A percentile compares a stretch with the other conserved stretches of the same genome.
phyloP scores from a whole-genome alignment of 805 yeast species.

The Naumovozyma baii region DNA sequence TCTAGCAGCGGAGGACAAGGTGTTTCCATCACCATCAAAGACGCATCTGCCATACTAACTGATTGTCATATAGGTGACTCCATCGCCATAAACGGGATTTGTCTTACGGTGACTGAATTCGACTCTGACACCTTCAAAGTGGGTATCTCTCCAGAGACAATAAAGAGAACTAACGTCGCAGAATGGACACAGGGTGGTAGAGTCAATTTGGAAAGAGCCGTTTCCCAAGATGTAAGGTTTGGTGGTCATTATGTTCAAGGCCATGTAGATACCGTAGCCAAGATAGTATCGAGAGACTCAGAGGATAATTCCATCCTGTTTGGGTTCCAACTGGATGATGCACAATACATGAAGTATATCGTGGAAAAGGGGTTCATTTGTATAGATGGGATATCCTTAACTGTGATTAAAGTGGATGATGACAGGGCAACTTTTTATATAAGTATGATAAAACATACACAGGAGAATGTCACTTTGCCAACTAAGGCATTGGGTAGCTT shows the following conservation, averaged over 20 bases:
- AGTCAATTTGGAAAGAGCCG: constrained; percentile 90
- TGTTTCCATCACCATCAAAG: constrained; percentile 54
- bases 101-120: constrained; percentile 87
- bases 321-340: constrained; percentile 52
- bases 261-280: constrained; percentile 86
- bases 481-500: constrained; percentile 47
- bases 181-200: constrained; percentile 43
- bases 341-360: constrained; percentile 51
- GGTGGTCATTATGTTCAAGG: constrained; percentile 99
- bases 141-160: constrained; percentile 88
- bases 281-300: constrained; percentile 39
- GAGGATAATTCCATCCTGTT: constrained; percentile 75
- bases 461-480: constrained; percentile 67
- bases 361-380: constrained; percentile 94
- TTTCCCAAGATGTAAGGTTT: constrained; percentile 60
- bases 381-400: constrained; percentile 86
- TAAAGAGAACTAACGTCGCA: constrained; percentile 71
- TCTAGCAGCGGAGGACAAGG: constrained; percentile 37
- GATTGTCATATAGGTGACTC: constrained; percentile 94
- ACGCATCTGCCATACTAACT: constrained; percentile 50
- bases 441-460: constrained; percentile 89
- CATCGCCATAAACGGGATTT: constrained; percentile 78
- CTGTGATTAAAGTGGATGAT: constrained; percentile 73
- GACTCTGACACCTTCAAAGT: constrained; percentile 57
- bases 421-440: constrained; percentile 51